Conservation (phyloP, 306 rosid species). For the Quercus glauca region DNA sequence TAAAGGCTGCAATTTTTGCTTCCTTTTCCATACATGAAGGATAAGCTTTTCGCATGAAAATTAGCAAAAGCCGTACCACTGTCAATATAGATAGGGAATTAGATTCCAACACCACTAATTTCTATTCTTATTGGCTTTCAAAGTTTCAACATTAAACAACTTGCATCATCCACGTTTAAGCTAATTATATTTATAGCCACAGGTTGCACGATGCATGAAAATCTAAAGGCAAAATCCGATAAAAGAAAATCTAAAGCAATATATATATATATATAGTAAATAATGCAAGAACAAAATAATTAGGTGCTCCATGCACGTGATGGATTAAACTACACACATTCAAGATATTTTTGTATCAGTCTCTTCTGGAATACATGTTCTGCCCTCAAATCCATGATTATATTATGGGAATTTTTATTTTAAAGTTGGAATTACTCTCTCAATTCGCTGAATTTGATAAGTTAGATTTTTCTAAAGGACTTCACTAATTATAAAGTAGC, state of each 20-base stretch:
- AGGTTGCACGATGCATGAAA: background rate
- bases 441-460: too few species aligned
- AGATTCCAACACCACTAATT: slow-evolving; percentile 32
- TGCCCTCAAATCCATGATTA: too few species aligned
- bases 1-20: slow-evolving; percentile 55
- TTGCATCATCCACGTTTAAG: slow-evolving; percentile 10
- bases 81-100: slow-evolving; percentile 27
- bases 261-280: too few species aligned
- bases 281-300: background rate
- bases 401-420: too few species aligned
- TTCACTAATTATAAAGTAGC: background rate
- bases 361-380: too few species aligned
- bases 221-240: background rate
- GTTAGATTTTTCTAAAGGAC: background rate
- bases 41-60: slow-evolving; percentile 43
- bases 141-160: background rate
- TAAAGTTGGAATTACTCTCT: too few species aligned
- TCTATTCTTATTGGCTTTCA: background rate
- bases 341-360: background rate
- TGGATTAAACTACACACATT: background rate
- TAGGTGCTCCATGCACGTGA: background rate
- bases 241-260: too few species aligned
- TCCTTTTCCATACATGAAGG: slow-evolving; percentile 41
- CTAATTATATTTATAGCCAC: slow-evolving; percentile 1
- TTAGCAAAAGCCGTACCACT: slow-evolving; percentile 34